Base-by-base conservation (phyloP, 2,329 filamentous ascomycete genomes). In the Daldinia eschscholtzii region DNA sequence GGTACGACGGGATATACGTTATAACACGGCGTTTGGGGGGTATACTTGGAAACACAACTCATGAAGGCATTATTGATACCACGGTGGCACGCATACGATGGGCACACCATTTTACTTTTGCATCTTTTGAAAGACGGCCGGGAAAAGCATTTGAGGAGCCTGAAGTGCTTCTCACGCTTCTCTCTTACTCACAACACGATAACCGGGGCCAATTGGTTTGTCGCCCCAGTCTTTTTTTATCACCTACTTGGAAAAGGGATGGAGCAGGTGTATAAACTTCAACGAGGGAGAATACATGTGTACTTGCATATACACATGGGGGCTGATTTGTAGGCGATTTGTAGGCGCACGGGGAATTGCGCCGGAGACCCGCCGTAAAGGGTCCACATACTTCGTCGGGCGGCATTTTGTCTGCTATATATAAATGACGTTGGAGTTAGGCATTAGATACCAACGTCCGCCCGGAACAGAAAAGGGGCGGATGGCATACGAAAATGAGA, bases 31-130 rank as follows among this genome's bases (percentile, higher is more conserved):
- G 74, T 75, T 75, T 61, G 44, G 35, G 48, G 48, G 61, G 73
- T 65, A 64, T 71, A 70, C 61, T 69, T 63, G 33, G 60, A 61
- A 42, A 65, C 57, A 65, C 57, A 59, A n/a, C 20, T 41, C 57
- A 65, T 57, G 68, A 53, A 61, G 56, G 67, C 65, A 62, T 56
- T 61, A 61, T 67, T 57, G 73, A 76, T 77, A 77, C 72, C 73
- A 76, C 7, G 69, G 73, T 73, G 71, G 75, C 74, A 75, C 74
- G 74, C 72, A 77, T 73, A 77, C 69, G 76, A 76, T 48, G 44
- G 46, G 75, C 73, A 73, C 72, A 76, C 73, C 74, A 73, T 64
- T 70, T 68, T 67, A 37, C 33, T 65, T 65, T 74, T 72, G 56
- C 63, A 73, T 73, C 66, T 61, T 61, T 73, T 52, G 60, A 69